phyloP scores from a whole-genome alignment of 768 basidiomycete species.

The Xanthoconium purpureum region DNA sequence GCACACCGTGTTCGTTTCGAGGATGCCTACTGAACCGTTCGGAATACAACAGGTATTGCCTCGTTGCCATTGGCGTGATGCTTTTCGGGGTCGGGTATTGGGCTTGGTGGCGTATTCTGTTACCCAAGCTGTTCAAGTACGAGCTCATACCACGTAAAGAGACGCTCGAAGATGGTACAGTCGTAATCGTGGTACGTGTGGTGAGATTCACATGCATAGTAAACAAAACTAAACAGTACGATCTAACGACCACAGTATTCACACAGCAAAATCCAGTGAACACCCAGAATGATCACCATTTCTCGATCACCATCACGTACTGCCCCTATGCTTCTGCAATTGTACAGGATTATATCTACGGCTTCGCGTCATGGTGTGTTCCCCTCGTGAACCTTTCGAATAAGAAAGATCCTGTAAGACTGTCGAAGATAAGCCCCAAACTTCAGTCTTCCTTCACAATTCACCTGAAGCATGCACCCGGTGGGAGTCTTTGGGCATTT shows the following conservation, averaged over 20 bases:
- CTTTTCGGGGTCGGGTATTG: conserved; percentile 47
- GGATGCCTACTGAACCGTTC: background rate
- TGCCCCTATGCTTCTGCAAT: too few species aligned
- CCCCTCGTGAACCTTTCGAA: too few species aligned
- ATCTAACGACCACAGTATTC: conserved; percentile 1
- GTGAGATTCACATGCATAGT: too few species aligned
- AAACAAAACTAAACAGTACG: background rate
- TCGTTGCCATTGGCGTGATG: conserved; percentile 51
- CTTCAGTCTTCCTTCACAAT: too few species aligned
- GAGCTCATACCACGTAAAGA: conserved; percentile 47
- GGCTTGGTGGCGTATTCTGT: conserved; percentile 49
- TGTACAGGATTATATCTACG: too few species aligned
- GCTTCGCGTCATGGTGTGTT: too few species aligned
- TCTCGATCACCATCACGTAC: too few species aligned
- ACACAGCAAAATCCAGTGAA: background rate
- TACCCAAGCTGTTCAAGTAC: conserved; percentile 50
- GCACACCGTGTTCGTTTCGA: conserved; percentile 27
- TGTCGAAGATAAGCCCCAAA: too few species aligned
- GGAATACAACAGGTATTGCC: conserved; percentile 39
- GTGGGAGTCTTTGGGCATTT: too few species aligned
- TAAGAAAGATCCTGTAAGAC: too few species aligned
- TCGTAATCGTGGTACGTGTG: conserved; percentile 46
- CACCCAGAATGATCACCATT: too few species aligned
- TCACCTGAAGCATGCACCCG: too few species aligned
- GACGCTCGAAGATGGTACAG: conserved; percentile 48